Base-by-base conservation (phyloP, 1,284 basidiomycete species). In the Xerocomus minutiporus region DNA sequence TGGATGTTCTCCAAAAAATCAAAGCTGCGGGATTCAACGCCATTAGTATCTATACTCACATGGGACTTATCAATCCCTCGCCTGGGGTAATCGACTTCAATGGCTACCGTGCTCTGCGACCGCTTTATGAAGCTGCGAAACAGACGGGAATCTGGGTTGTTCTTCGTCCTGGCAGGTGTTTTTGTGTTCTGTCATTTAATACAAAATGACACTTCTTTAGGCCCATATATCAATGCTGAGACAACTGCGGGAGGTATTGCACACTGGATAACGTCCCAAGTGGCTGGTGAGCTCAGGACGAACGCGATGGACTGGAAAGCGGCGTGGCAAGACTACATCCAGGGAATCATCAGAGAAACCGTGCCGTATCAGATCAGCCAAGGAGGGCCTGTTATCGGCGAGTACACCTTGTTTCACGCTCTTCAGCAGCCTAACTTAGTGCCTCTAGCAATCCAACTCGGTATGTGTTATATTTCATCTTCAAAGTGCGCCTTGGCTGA, bases 1-100 rank as follows among this genome's bases (percentile, higher is more conserved):
- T 82, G 13, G 90, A 93, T 62, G 84, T 92, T 50, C 78, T 93
- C 43, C 82, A 93, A 60, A 93, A 90, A 66, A 73, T 83, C 59
- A 88, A 88, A 59, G 90, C 88, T 1, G 83, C 86, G 0, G 91
- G 90, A n/a, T 72, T 92, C 56, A 93, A 91, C 60, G 78, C 81
- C 2, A 74, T 88, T 55, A 86, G 83, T 57, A 79, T 91, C 25
- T 91, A 91, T 63, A 79, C 76, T 0, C 82, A 85, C 60, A 88
- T 87, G 88, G 88, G 80, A 2, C 65, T 89, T 50, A 79, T 82
- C 20, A 88, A 92, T 60, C 88, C 88, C 1, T 77, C 85, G 0
- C 83, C 79, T n/a, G 86, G 84, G 7, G 80, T 86, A 0, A 68
- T 91, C 36, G 86, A 91, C 60, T 86, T 91, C 55, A 66, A 80